Conservation (phyloP, 176 grass and related monocot genomes). For the Puccinellia tenuiflora region DNA sequence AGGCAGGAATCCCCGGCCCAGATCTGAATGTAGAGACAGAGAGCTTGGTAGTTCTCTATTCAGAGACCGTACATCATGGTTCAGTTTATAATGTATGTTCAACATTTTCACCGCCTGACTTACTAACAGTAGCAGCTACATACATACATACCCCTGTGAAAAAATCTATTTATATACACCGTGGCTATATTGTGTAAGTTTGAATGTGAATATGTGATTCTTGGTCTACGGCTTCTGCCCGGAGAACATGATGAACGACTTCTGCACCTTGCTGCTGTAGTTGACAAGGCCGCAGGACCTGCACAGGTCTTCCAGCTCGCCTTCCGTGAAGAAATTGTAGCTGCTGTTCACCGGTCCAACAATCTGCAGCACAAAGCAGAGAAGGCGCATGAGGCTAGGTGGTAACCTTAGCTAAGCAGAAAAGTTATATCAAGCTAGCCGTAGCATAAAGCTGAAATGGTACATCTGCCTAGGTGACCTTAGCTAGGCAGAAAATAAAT, state of each 20-base stretch:
- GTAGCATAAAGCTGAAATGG: conserved; percentile 1
- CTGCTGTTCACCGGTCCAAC: conserved; percentile 61
- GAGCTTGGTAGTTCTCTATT: too few relatives aligned
- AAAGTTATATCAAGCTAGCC: too few relatives aligned
- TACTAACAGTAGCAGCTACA: too few relatives aligned
- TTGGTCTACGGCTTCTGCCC: conserved; percentile 60
- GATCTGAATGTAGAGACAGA: too few relatives aligned
- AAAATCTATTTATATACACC: background rate
- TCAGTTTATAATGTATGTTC: too few relatives aligned
- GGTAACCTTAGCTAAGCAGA: background rate
- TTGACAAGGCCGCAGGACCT: conserved; percentile 82
- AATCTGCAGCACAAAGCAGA: conserved; percentile 43
- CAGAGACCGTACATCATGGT: too few relatives aligned
- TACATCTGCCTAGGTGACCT: background rate
- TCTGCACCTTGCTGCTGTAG: conserved; percentile 66
- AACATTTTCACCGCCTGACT: too few relatives aligned
- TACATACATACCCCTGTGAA: too few relatives aligned
- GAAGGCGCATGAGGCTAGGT: background rate
- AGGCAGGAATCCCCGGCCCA: too few relatives aligned
- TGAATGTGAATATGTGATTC: background rate
- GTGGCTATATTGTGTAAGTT: background rate
- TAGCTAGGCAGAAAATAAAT: background rate
- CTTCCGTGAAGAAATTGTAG: conserved; percentile 85
- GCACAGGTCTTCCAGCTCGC: conserved; percentile 86
- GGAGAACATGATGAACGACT: conserved; percentile 95